These are phyloP conservation scores for Kurtzmaniella quercitrusa DNA, from an alignment of 1,139 yeast species.

Conservation along the genomic window DNA sequence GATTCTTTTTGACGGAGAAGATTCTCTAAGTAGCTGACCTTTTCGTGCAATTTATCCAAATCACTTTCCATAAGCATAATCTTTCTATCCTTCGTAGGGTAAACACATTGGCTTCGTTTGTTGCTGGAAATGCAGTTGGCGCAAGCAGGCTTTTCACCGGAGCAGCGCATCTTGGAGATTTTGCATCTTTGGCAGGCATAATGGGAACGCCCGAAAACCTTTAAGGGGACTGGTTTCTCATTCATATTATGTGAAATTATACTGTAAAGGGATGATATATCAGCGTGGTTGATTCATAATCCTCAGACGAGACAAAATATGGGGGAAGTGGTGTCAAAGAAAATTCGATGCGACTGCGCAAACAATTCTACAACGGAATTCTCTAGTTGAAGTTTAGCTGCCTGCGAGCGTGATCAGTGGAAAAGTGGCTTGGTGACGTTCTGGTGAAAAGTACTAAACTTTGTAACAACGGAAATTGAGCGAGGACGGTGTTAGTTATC, in stretches of 20 bases:
- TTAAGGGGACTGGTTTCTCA: conserved; percentile 33
- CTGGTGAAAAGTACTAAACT: not conserved
- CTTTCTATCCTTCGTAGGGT: conserved; percentile 48
- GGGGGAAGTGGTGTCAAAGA: too few relatives aligned
- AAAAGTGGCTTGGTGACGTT: not conserved
- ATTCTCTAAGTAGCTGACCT: conserved; percentile 34
- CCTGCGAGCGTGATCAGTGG: too few relatives aligned
- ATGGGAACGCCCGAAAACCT: conserved; percentile 39
- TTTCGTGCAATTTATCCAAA: conserved; percentile 36
- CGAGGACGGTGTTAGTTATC: not conserved
- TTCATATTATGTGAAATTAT: conserved; percentile 9
- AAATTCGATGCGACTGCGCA: too few relatives aligned
- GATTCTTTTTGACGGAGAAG: conserved; percentile 5
- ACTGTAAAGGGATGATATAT: not conserved
- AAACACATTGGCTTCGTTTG: conserved; percentile 37
- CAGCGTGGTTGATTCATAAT: too few relatives aligned
- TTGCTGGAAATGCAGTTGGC: conserved; percentile 33
- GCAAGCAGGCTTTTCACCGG: conserved; percentile 44
- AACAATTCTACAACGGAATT: too few relatives aligned
- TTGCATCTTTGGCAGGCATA: conserved; percentile 42
- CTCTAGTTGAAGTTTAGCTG: too few relatives aligned
- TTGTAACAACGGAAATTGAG: not conserved
- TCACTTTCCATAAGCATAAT: conserved; percentile 52
- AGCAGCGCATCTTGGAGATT: conserved; percentile 33
- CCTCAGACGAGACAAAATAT: too few relatives aligned